Percentiles rank a stretch among this genome's conserved stretches.
These are phyloP conservation scores for Aspergillus eucalypticola DNA, from an alignment of 2,329 filamentous ascomycete genomes.

Conservation along the genomic window DNA sequence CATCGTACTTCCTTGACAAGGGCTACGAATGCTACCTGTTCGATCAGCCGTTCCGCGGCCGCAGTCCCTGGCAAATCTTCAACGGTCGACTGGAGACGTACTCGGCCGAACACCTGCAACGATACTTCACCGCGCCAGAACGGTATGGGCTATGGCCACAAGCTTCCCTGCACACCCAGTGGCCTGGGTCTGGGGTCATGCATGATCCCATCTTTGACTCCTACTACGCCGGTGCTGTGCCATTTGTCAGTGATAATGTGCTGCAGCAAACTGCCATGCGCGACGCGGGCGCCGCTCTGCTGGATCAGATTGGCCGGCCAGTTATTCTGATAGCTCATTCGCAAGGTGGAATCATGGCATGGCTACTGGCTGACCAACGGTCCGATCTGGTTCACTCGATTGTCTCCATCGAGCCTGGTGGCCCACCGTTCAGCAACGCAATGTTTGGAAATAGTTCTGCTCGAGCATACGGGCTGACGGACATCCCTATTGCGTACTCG, in stretches of 20 bases:
- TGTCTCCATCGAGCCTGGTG: conserved; percentile 55
- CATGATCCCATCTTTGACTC: conserved; percentile 32
- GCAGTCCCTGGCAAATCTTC: conserved; percentile 28
- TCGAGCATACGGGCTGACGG: conserved; percentile 22
- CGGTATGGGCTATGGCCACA: conserved; percentile 37
- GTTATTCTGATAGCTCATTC: conserved; percentile 49
- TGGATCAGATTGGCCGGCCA: conserved; percentile 26
- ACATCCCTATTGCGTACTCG: conserved; percentile 21
- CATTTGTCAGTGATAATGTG: conserved; percentile 17
- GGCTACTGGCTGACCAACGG: conserved; percentile 50
- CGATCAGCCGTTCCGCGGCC: conserved; percentile 43
- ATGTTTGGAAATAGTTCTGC: conserved; percentile 16
- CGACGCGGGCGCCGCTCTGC: conserved; percentile 21
- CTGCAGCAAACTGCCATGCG: conserved; percentile 22
- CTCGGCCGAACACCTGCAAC: conserved; percentile 27
- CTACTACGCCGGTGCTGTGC: conserved; percentile 26
- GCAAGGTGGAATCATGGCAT: conserved; percentile 48
- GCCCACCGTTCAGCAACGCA: conserved; percentile 43
- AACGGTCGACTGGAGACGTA: conserved; percentile 24
- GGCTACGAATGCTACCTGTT: conserved; percentile 51
- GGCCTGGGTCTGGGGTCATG: conserved; percentile 38
- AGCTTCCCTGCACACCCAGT: conserved; percentile 42
- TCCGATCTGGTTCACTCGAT: conserved; percentile 53
- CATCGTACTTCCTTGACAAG: conserved; percentile 47
- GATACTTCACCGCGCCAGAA: conserved; percentile 37